Percentiles rank a stretch among this genome's conserved stretches.
Evolutionary conservation across 139 green algal genomes (phyloP).

Genomic region (Coelastrella sp.): DNA sequence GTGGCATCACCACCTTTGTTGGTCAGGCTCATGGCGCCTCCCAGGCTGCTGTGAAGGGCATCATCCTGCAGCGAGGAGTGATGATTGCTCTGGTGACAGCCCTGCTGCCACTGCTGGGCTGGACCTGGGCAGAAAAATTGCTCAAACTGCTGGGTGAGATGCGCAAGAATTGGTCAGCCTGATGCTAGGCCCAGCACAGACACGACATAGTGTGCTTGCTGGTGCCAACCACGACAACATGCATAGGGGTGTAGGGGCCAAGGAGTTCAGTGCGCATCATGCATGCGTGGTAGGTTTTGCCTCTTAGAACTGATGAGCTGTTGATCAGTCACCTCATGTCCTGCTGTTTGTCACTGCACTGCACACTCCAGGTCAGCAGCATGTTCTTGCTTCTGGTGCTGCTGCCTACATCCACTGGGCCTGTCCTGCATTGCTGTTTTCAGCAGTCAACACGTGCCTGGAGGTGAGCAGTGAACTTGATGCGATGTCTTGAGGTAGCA

Average conservation of each 20-base stretch:
- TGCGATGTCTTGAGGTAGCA: no score
- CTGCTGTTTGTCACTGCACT: no score
- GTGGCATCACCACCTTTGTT: conserved; percentile 41
- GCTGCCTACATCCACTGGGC: background rate
- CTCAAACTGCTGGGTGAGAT: conserved; percentile 27
- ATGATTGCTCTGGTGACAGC: conserved; percentile 2
- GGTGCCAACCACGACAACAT: no score
- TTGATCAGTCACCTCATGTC: no score
- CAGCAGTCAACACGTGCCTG: background rate
- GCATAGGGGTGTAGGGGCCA: no score
- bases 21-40: conserved; percentile 50
- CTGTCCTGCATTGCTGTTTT: conserved; percentile 9
- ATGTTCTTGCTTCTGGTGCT: conserved; percentile 12
- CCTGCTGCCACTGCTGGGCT: conserved; percentile 31
- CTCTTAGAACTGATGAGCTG: no score
- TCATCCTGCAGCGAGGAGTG: conserved; percentile 41
- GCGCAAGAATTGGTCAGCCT: background rate
- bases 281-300: background rate
- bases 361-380: background rate
- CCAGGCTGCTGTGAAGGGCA: conserved; percentile 18
- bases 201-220: no score
- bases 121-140: background rate
- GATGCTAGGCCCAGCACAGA: no score
- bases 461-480: background rate
- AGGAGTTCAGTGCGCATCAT: background rate